These are phyloP conservation scores for Dichomitus squalens DNA, from an alignment of 1,284 basidiomycete genomes.

Conservation along the genomic window DNA sequence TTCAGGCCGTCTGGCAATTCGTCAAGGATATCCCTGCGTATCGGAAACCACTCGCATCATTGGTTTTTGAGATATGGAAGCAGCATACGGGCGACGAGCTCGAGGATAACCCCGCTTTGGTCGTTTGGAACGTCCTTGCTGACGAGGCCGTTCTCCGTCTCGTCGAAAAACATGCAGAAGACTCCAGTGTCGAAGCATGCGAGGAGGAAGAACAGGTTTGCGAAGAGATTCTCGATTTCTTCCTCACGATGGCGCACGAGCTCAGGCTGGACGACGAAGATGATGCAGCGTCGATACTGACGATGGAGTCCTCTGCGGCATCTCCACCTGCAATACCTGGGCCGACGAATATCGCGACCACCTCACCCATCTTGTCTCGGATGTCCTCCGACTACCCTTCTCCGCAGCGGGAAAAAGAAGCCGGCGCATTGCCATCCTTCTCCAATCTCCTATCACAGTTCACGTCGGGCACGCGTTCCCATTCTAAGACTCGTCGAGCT, in stretches of 20 bases:
- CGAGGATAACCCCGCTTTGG: constrained; percentile 42
- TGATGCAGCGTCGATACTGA: constrained; percentile 39
- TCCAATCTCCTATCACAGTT: constrained; percentile 67
- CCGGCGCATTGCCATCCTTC: constrained; percentile 53
- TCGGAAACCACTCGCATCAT: constrained; percentile 58
- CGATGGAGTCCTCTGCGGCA: constrained; percentile 35
- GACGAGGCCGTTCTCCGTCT: constrained; percentile 59
- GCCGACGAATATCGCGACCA: constrained; percentile 38
- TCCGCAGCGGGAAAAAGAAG: constrained; percentile 41
- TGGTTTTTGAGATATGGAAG: constrained; percentile 58
- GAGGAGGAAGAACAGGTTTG: constrained; percentile 24
- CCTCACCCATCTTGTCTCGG: constrained; percentile 57
- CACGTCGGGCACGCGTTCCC: constrained; percentile 58
- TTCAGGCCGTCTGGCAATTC: constrained; percentile 60
- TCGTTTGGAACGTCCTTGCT: constrained; percentile 63
- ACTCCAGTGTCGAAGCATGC: constrained; percentile 22
- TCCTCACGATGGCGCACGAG: constrained; percentile 42
- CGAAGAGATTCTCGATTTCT: constrained; percentile 31
- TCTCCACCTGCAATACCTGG: constrained; percentile 23
- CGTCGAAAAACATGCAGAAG: constrained; percentile 41
- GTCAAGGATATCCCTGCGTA: constrained; percentile 71
- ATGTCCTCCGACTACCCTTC: constrained; percentile 54
- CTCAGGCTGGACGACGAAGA: constrained; percentile 38
- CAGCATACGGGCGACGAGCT: constrained; percentile 39
- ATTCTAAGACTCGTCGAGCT: constrained; percentile 44